Base-by-base conservation (phyloP, 177 flowering plant species). In the Tripterygium wilfordii region DNA sequence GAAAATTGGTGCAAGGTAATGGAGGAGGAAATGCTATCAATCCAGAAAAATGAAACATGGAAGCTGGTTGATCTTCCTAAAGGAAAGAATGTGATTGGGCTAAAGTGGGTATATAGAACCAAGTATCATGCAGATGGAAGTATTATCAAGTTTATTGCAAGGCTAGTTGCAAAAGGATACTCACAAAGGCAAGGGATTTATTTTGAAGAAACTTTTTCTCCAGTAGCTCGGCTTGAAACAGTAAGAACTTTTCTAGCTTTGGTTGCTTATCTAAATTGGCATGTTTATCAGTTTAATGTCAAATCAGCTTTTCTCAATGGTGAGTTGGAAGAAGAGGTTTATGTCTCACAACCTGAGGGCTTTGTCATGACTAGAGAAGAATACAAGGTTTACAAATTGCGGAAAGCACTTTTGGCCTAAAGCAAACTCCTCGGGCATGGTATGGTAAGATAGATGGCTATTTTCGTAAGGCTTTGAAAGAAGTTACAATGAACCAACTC, bases 21-120 rank as follows among this genome's bases (percentile, higher is more conserved):
- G 57, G 13, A 42, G 19, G 48, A 30, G 5, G 40, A 53, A 41
- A 16, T 53, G 8, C 18, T n/a, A 17, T 39, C 28, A 31, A 33
- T 53, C 15, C 13, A 42, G n/a, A 28, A 42, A 24, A 42, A 42
- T 32, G 48, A 33, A 33, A 53, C 48, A 6, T 53, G 48, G 57
- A 31, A 31, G 22, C 15, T 53, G 37, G 22, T 10, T 2, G 29
- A 53, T 8, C 15, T 42, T 26, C 57, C 41, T 28, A 16, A 30
- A 5, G 40, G 40, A 9, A 53, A 22, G 10, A 42, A n/a, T n/a
- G n/a, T n/a, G n/a, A n/a, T n/a, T n/a, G n/a, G n/a, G n/a, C n/a
- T n/a, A n/a, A n/a, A n/a, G 13, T 53, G 30, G 31, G n/a, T 42
- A n/a, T 53, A 42, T 25, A 53, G 42, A 16, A 53, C 41, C 10